phyloP scores from a whole-genome alignment of 306 rosid genomes.

The Quercus wislizeni region DNA sequence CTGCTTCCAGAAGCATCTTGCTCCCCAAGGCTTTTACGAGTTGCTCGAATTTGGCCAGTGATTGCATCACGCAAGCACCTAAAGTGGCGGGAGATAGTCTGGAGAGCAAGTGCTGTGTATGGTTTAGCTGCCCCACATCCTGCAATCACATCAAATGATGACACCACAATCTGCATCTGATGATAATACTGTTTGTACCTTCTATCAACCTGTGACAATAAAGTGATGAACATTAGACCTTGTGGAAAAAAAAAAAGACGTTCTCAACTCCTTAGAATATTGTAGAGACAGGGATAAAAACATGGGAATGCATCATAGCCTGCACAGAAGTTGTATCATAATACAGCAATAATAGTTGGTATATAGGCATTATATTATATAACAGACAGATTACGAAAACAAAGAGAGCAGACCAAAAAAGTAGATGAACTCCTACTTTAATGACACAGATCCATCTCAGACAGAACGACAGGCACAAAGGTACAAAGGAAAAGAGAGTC shows the following conservation, averaged over 20 bases:
- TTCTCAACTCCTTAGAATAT: not conserved
- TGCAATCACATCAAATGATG: constrained; percentile 68
- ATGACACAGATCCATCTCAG: not conserved
- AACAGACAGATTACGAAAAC: not conserved
- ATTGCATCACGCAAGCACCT: constrained; percentile 78
- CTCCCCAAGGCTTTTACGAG: constrained; percentile 67
- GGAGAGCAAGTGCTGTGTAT: constrained; percentile 78
- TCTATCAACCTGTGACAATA: constrained; percentile 56
- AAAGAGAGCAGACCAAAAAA: not conserved
- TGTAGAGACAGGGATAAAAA: not conserved
- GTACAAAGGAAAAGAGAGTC: not conserved
- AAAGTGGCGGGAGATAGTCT: constrained; percentile 78
- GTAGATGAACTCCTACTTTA: not conserved
- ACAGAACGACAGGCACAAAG: not conserved
- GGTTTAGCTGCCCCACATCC: constrained; percentile 83
- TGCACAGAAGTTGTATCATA: not conserved
- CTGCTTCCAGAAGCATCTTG: constrained; percentile 50
- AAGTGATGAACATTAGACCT: not conserved
- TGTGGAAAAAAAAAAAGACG: not conserved
- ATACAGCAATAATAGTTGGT: not conserved
- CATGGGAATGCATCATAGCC: not conserved
- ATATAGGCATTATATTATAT: not conserved
- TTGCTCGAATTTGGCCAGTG: constrained; percentile 58
- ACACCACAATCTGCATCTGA: constrained; percentile 82
- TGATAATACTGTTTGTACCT: constrained; percentile 80